Evolutionary conservation across 129 eudicot genomes (phyloP).

Genomic region (Rutidosis leptorrhynchoides): DNA sequence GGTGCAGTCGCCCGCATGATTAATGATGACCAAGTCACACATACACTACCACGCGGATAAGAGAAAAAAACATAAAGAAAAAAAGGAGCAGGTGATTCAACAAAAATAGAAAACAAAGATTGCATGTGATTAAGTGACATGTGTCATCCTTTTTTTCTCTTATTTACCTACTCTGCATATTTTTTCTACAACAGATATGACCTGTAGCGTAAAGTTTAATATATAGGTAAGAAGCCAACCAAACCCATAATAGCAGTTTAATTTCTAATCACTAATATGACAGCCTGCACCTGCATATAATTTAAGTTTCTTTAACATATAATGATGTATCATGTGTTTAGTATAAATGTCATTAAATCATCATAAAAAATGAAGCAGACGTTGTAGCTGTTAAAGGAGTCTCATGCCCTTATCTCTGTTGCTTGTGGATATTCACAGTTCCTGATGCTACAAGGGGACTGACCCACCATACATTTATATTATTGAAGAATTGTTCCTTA

Average conservation of each 20-base stretch:
- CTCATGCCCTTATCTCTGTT: no score
- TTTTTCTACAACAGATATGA: constrained; percentile 10
- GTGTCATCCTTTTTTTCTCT: constrained; percentile 11
- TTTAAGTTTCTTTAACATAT: neutral
- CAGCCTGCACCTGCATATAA: neutral
- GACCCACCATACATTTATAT: no score
- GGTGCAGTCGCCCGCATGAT: no score
- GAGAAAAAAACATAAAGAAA: neutral
- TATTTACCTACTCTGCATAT: constrained; percentile 14
- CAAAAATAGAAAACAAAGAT: neutral
- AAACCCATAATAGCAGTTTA: neutral
- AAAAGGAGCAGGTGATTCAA: neutral
- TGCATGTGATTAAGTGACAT: constrained; percentile 19
- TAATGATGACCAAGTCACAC: neutral
- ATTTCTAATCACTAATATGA: neutral
- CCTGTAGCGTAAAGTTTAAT: neutral
- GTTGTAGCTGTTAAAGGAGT: no score
- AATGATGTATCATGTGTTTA: neutral
- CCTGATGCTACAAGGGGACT: no score
- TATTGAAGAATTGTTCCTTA: no score
- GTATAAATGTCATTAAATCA: no score
- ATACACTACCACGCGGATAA: neutral
- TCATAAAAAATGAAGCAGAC: no score
- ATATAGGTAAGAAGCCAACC: constrained; percentile 7
- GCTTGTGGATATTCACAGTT: no score